These are phyloP conservation scores for Pyrenochaeta sp. DNA, from an alignment of 2,329 filamentous ascomycete species.

Conservation along the genomic window DNA sequence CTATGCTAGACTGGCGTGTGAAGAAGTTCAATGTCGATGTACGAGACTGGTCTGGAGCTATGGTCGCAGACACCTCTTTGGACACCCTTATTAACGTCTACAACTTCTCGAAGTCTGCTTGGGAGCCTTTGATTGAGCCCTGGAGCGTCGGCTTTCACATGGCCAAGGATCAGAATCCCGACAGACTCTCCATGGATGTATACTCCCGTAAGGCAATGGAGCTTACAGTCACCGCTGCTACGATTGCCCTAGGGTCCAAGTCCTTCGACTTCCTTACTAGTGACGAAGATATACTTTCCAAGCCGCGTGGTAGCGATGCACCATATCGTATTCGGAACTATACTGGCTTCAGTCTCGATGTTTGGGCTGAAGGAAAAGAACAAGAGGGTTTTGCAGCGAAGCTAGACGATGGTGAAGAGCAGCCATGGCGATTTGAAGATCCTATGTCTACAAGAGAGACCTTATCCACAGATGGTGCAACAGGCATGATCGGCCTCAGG, in stretches of 20 bases:
- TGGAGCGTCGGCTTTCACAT: slow-evolving; percentile 95
- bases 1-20: slow-evolving; percentile 91
- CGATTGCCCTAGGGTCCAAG: slow-evolving; percentile 91
- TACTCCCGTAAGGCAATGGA: slow-evolving; percentile 92
- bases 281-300: slow-evolving; percentile 90
- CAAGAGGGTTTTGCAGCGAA: slow-evolving; percentile 76
- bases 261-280: slow-evolving; percentile 88
- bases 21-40: slow-evolving; percentile 87
- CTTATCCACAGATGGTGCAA: slow-evolving; percentile 81
- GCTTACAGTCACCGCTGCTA: slow-evolving; percentile 89
- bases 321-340: slow-evolving; percentile 95
- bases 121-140: slow-evolving; percentile 95
- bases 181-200: slow-evolving; percentile 82
- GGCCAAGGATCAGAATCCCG: slow-evolving; percentile 76
- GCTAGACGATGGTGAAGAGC: slow-evolving; percentile 87
- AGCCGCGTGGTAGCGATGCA: slow-evolving; percentile 88
- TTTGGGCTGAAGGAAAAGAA: slow-evolving; percentile 77
- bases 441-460: slow-evolving; percentile 96
- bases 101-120: slow-evolving; percentile 98
- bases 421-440: slow-evolving; percentile 95
- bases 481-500: slow-evolving; percentile 80
- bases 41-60: slow-evolving; percentile 86
- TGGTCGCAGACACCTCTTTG: slow-evolving; percentile 88
- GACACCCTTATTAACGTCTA: slow-evolving; percentile 97
- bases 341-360: slow-evolving; percentile 87